Base-by-base conservation (phyloP, 805 yeast species). In the Torulaspora gathmanii region DNA sequence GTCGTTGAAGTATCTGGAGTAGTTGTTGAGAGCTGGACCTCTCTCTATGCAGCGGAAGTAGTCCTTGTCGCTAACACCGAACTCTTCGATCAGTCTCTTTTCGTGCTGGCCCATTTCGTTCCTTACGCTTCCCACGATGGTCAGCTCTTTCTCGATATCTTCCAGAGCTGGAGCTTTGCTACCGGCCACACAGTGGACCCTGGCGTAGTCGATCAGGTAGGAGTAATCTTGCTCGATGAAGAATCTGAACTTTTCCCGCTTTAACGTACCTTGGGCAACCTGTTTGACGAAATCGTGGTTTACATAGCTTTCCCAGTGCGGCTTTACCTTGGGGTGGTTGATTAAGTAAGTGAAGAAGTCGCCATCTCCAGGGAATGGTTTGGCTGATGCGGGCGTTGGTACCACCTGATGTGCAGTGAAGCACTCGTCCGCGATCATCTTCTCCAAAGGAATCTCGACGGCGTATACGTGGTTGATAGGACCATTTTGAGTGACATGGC, bases 391-490 rank as follows among this genome's bases (percentile, higher is more conserved):
- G 8, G 37, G 33, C 9, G 35, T 40, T 7, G 52, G 45, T 1
- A 55, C 39, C n/a, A 59, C 42, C 5, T 51, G 56, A 19, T 54
- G 52, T 2, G 58, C 67, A 8, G 52, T 42, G 44, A 61, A 63
- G 44, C 66, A 60, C 44, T 61, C 63, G 36, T 63, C 66, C n/a
- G 40, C 33, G 46, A 59, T 40, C 72, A 72, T 52, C 50, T 57
- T 49, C 47, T 56, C 59, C 51, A 70, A 25, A 57, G 73, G 63
- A 40, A 55, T 49, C 28, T 58, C 56, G 23, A 72, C 54, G 29
- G 65, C 64, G 44, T 69, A 74, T 13, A 71, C 68, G 61, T 88
- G 96, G 61, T 87, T 84, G 43, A 88, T 67, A 1, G 95, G 95
- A 0, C 95, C 95, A 56, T 79, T 72, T 2, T 83, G 82, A 39